These are phyloP conservation scores for Clarireedia paspali DNA, from an alignment of 2,329 filamentous ascomycete species.

Conservation along the genomic window DNA sequence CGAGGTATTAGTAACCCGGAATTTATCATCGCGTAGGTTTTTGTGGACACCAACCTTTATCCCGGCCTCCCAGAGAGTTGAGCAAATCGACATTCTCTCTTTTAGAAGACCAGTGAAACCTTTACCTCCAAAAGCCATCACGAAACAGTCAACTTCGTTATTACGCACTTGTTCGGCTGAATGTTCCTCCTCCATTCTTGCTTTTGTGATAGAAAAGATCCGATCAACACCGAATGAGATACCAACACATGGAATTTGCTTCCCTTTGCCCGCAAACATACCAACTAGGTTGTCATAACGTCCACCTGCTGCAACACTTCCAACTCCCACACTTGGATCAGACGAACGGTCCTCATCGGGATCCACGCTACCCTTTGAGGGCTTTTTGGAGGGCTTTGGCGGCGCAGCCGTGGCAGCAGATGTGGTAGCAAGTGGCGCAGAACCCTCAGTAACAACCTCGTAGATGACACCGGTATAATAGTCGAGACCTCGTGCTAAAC, in stretches of 20 bases:
- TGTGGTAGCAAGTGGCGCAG: constrained; percentile 30
- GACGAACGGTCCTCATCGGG: constrained; percentile 59
- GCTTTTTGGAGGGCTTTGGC: constrained; percentile 30
- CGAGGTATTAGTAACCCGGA: background rate
- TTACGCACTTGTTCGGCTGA: constrained; percentile 47
- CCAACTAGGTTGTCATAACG: constrained; percentile 89
- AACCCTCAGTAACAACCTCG: constrained; percentile 69
- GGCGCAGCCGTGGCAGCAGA: constrained; percentile 33
- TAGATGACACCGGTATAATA: constrained; percentile 76
- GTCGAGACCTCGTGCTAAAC: constrained; percentile 82
- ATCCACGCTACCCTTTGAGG: constrained; percentile 44
- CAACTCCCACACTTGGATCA: constrained; percentile 75
- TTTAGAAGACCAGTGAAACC: constrained; percentile 72
- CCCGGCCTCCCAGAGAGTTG: constrained; percentile 74
- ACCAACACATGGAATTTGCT: constrained; percentile 80
- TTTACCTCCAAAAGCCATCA: constrained; percentile 92
- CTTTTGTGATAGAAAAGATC: constrained; percentile 88
- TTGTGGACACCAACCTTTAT: constrained; percentile 56
- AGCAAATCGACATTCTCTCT: constrained; percentile 76
- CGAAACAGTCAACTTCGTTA: constrained; percentile 80
- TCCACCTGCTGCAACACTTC: constrained; percentile 81
- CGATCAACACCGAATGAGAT: constrained; percentile 93
- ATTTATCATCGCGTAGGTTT: constrained; percentile 5
- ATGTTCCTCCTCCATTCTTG: constrained; percentile 57
- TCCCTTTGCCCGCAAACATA: constrained; percentile 77